Percentiles rank a stretch among this genome's conserved stretches.
These are phyloP conservation scores for Leucocoprinus leucothites DNA, from an alignment of 768 basidiomycete genomes.

Conservation along the genomic window DNA sequence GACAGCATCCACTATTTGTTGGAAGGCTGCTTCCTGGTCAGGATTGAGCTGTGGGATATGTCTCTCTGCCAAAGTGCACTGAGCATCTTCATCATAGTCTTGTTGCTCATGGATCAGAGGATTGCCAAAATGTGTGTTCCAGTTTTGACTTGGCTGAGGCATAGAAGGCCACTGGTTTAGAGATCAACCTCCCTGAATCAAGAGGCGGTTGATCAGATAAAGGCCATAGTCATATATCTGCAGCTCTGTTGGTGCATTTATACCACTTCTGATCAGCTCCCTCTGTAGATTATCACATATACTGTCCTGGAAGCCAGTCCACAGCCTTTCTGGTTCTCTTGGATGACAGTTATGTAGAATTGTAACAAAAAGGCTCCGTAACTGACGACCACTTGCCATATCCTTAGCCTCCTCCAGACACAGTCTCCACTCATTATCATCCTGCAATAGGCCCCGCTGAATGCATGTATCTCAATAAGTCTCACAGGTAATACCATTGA, in stretches of 20 bases:
- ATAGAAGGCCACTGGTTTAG: neutral
- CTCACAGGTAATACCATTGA: conserved; percentile 15
- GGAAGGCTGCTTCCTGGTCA: conserved; percentile 6
- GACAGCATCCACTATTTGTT: too few species aligned
- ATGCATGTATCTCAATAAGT: conserved; percentile 40
- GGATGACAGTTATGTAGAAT: conserved; percentile 30
- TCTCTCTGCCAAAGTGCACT: too few species aligned
- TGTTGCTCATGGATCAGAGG: conserved; percentile 12
- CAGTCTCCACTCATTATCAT: conserved; percentile 42
- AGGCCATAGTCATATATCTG: conserved; percentile 40
- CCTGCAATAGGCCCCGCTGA: conserved; percentile 39
- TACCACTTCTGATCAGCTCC: neutral
- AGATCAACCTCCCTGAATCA: conserved; percentile 13
- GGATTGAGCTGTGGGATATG: conserved; percentile 12
- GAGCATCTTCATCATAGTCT: neutral
- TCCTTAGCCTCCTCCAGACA: conserved; percentile 29
- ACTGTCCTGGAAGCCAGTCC: conserved; percentile 28
- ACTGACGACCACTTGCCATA: too few species aligned
- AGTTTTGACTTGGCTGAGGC: neutral
- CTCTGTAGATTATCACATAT: conserved; percentile 40
- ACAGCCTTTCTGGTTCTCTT: conserved; percentile 31
- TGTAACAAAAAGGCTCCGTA: conserved; percentile 31
- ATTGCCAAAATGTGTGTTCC: conserved; percentile 7
- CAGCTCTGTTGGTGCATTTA: conserved; percentile 19
- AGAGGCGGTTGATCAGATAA: conserved; percentile 23